Evolutionary conservation across 2,329 filamentous ascomycete genomes (phyloP), one percentile per base, ranked within the genome.

Genomic region (Bipolaris cookei): DNA sequence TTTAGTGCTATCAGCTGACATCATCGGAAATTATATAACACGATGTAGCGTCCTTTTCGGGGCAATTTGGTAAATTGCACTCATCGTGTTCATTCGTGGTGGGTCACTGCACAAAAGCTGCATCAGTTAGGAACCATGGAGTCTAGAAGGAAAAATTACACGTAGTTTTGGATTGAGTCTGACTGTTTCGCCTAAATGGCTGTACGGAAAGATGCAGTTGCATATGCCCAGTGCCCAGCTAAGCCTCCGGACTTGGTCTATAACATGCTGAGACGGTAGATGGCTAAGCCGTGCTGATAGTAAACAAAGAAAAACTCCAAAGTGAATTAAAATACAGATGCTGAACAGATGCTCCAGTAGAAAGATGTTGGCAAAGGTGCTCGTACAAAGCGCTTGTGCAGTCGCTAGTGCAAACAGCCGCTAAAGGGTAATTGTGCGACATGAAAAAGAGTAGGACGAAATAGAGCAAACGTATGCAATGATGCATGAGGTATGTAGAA

Each of bases 301-400:
- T 51, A 46, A 62, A 62, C 46, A 64, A 61, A 68, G 32, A 38
- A 59, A 63, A 60, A 43, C 44, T 13, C n/a, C 21, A 32, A 18
- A 57, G 39, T 34, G 32, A 54, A 43, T 47, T 61, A 54, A 34
- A 56, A 47, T 61, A 63, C 53, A 57, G 44, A 49, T 20, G 39
- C 39, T 49, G 57, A 54, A 41, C 43, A 63, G 46, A 50, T 52
- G 50, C 50, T 63, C 56, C 43, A 34, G 16, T 48, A 23, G 14
- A 59, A 58, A 59, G 48, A 51, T 60, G 62, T 51, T 63, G 52
- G 51, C 39, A 57, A 58, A 43, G 39, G 56, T 53, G 58, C 61
- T 67, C 47, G 53, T 64, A 67, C 59, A 66, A 54, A 66, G 64
- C 67, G 65, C 63, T 66, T 70, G 62, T 55, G 58, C 57, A 37